Evolutionary conservation across 176 grass and related monocot species (phyloP), one percentile per base, ranked within the genome.

Genomic region (Musa schizocarpa): DNA sequence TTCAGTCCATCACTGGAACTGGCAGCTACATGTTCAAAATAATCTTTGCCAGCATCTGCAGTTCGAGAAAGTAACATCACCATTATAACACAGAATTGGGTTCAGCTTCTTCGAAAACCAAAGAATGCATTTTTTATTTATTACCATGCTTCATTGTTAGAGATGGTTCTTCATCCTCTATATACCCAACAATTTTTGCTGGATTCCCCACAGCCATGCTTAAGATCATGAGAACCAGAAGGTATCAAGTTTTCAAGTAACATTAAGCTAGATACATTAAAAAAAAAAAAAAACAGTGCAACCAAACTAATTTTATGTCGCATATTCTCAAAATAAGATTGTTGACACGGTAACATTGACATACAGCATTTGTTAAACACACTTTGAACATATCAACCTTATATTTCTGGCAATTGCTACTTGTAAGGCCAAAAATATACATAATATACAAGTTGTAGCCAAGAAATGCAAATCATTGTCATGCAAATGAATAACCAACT

Each of bases 111-210:
- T 56, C 29, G 64, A 69, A 79, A 48, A 48, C 8, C 43, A 67
- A 43, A 48, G 27, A 83, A 79, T 59, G 61, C 34, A 43, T 13
- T 72, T 13, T 72, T 52, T 34, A 64, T 43, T 49, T 21, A 17
- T 87, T 86, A 98, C 95, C 95, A 76, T 99, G 95, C 73, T 99
- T 94, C 90, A 99, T 99, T 72, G 86, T 99, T 76, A 99, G 90
- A 83, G 95, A 91, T 52, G 95, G 95, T 9, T 99, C 88, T 80
- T 93, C 86, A 65, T 98, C 92, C 76, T 93, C 84, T 54, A 79
- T 84, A 77, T 87, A 91, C 27, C 95, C 95, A 77, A 94, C 82
- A 61, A 99, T 59, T 75, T 93, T 99, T 49, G 95, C 95, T 78
- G 95, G 95, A 85, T 99, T 99, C 78, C 95, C 95, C 13, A 93